Evolutionary conservation across 2,329 filamentous ascomycete genomes (phyloP).

Genomic region (Arthrobotrys pseudoclavata): DNA sequence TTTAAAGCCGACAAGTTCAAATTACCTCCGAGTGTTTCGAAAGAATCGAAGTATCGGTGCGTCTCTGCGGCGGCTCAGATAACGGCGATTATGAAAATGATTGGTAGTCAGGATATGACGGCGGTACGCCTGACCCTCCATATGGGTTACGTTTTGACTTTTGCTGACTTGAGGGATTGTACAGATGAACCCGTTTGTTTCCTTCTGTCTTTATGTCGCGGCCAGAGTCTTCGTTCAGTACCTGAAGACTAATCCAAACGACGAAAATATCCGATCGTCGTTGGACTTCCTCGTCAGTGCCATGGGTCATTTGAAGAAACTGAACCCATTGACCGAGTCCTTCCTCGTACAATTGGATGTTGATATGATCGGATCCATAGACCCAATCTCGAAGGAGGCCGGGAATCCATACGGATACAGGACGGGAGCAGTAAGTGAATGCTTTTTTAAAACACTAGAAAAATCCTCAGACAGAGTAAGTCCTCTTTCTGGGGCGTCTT

Average conservation of each 20-base stretch:
- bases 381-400: slow-evolving; percentile 56
- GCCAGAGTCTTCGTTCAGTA: slow-evolving; percentile 96
- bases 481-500: slow-evolving; percentile 4
- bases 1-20: slow-evolving; percentile 95
- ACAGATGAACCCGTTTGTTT: slow-evolving; percentile 94
- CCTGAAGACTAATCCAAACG: slow-evolving; percentile 90
- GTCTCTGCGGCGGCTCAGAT: slow-evolving; percentile 95
- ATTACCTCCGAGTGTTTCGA: slow-evolving; percentile 80
- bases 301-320: slow-evolving; percentile 88
- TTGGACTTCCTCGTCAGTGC: slow-evolving; percentile 91
- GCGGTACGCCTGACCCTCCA: slow-evolving; percentile 72
- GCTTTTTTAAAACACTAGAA: slow-evolving; percentile 38
- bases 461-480: slow-evolving; percentile 10
- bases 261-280: slow-evolving; percentile 81
- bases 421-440: slow-evolving; percentile 62
- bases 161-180: not conserved
- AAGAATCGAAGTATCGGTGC: slow-evolving; percentile 92
- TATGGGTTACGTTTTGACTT: not conserved
- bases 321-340: slow-evolving; percentile 92
- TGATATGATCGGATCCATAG: slow-evolving; percentile 72
- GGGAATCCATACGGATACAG: slow-evolving; percentile 62
- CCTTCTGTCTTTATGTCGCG: slow-evolving; percentile 95
- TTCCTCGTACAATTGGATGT: slow-evolving; percentile 94
- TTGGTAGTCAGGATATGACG: slow-evolving; percentile 88
- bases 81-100: slow-evolving; percentile 93